Base-by-base conservation (phyloP, 352 stramenopile species). In the Phytophthora pini region DNA sequence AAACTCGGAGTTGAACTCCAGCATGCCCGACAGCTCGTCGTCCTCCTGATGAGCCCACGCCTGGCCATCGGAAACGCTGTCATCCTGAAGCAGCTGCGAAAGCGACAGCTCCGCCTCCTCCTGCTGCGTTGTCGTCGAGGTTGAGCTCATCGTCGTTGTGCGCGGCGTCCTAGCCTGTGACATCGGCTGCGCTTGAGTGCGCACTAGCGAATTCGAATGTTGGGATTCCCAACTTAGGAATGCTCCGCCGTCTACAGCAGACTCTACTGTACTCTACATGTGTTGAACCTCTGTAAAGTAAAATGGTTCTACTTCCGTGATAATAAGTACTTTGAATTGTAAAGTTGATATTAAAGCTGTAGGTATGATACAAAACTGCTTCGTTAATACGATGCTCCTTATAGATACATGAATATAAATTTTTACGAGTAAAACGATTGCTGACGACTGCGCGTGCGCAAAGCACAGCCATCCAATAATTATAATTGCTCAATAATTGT, bases 1-100 rank as follows among this genome's bases (percentile, higher is more conserved):
- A 49, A 64, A 44, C n/a, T 61, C 58, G 27, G 57, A 54, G 11
- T 68, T 46, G 53, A 64, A 47, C n/a, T 61, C 64, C 31, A 76
- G 31, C 64, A 73, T 61, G 36, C 69, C 58, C n/a, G 56, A 44
- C 50, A 68, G 57, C 45, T 75, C 68, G 12, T 49, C 36, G 4
- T 60, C 56, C 5, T 65, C 40, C 31, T 56, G 20, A 2, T 51
- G 31, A 13, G 9, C 36, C 52, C 20, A 29, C 53, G 52, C 39
- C 17, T 63, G 43, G 5, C 24, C 59, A 51, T 56, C 53, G 34
- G 24, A 43, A 2, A 72, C 61, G n/a, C 53, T 29, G n/a, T 63
- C 56, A 27, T 65, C 27, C 24, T 63, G 48, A 20, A 59, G 59
- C 34, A 69, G 31, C 49, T 59, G 56, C 5, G 52, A 49, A 27